Evolutionary conservation across 257 asterid genomes (phyloP), one percentile per base, ranked within the genome.

Genomic region (Perilla frutescens): DNA sequence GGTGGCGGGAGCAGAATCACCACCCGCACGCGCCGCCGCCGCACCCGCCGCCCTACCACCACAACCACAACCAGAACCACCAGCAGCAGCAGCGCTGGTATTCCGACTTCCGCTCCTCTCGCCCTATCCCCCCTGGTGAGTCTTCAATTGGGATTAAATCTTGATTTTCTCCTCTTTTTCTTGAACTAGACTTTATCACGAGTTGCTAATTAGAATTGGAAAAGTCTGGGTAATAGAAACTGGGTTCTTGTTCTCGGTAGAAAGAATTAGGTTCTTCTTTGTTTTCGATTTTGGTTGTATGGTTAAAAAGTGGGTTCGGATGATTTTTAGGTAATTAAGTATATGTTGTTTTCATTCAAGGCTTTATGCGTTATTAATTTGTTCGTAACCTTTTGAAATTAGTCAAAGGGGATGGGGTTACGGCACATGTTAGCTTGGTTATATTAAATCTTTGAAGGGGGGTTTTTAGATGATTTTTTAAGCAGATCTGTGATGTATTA

Each of bases 1-100:
- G 97, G 68, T 89, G 97, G 98, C 70, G 97, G 77, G 97, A 85
- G 74, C 85, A 80, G 79, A 72, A 81, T 51, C 81, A 87, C 55
- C 78, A 84, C 64, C 78, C 81, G 29, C 84, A 85, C 80, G 81
- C 77, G 71, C 81, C 87, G 71, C 88, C 87, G 65, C 91, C 87
- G 13, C 82, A 78, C 45, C 78, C 85, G 41, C 87, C 82, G 66
- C 91, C 87, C 2, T 84, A 80, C 55, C 87, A 80, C 77, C 81
- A 81, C 76, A 86, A 83, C 76, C 82, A 82, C 55, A 75, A 57
- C 55, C 70, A 64, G 55, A 64, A 47, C 77, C 82, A 81, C 4
- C 82, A 77, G 49, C 80, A 75, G 73, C 80, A 79, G 69, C 84
- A 77, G 72, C 92, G 94, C 7, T 86, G 95, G 96, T 79, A 74